A percentile compares a stretch with the other conserved stretches of the same genome.
These are phyloP conservation scores for Naegleria gruberi DNA, from an alignment of 208 protist genomes.

Conservation along the genomic window DNA sequence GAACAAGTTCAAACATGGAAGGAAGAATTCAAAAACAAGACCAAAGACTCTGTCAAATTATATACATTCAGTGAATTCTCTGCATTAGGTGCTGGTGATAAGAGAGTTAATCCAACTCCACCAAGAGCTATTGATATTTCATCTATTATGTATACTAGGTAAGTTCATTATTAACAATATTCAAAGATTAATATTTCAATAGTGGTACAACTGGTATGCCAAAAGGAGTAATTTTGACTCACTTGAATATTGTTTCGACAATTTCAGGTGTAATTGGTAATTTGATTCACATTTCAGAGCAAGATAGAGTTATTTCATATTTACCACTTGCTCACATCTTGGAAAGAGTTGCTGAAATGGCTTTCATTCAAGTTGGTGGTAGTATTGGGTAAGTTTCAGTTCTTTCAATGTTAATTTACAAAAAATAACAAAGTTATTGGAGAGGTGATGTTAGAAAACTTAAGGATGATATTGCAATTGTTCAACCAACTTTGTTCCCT, in stretches of 20 bases:
- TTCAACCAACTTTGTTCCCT: slow-evolving; percentile 21
- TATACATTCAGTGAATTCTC: not conserved
- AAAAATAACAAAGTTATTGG: too few species aligned
- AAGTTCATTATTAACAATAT: not conserved
- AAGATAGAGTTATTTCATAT: slow-evolving; percentile 7
- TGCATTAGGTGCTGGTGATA: not conserved
- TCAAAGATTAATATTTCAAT: not conserved
- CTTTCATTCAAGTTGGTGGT: not conserved
- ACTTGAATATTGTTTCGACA: not conserved
- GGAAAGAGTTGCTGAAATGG: slow-evolving; percentile 20
- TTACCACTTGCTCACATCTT: slow-evolving; percentile 29
- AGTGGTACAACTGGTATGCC: not conserved
- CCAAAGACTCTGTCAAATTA: not conserved
- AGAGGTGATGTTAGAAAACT: slow-evolving; percentile 1
- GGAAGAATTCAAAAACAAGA: not conserved
- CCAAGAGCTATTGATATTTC: not conserved
- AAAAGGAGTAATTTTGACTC: slow-evolving; percentile 21
- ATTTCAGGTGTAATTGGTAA: not conserved
- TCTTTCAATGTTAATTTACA: not conserved
- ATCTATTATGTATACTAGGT: slow-evolving; percentile 1
- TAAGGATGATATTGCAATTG: not conserved
- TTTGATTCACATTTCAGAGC: not conserved
- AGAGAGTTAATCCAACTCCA: not conserved
- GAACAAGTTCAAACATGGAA: not conserved
- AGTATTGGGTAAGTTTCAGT: not conserved